Evolutionary conservation across 306 rosid species (phyloP).

Genomic region (Casuarina cunninghamiana): DNA sequence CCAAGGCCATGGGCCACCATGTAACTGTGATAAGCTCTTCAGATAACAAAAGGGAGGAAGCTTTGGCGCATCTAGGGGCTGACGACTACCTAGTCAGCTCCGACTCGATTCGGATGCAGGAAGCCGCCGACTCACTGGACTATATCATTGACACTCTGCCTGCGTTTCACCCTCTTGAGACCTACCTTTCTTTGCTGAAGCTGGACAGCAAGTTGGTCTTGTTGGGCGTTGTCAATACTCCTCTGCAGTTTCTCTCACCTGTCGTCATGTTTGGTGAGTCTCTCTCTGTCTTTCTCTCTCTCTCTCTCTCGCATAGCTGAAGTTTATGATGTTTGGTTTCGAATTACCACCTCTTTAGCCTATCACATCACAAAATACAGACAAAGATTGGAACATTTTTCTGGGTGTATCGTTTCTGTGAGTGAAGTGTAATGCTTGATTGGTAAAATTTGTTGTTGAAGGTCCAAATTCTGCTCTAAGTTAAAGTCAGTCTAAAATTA

Average conservation of each 20-base stretch:
- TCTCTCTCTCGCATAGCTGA: no score
- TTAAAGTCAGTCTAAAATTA: not conserved
- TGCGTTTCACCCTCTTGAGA: slow-evolving; percentile 82
- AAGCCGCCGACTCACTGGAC: slow-evolving; percentile 67
- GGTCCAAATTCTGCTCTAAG: no score
- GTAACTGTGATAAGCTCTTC: slow-evolving; percentile 91
- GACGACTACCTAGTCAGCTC: slow-evolving; percentile 76
- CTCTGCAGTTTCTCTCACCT: slow-evolving; percentile 70
- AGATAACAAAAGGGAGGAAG: slow-evolving; percentile 72
- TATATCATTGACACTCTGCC: slow-evolving; percentile 87
- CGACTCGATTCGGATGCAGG: slow-evolving; percentile 54
- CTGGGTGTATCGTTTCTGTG: no score
- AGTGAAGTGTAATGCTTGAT: not conserved
- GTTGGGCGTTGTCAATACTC: slow-evolving; percentile 84
- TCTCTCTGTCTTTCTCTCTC: no score
- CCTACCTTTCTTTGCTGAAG: slow-evolving; percentile 73
- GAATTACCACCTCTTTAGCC: no score
- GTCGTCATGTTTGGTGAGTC: slow-evolving; percentile 72
- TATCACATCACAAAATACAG: no score
- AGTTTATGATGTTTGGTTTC: no score
- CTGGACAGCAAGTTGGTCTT: slow-evolving; percentile 75
- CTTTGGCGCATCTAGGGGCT: slow-evolving; percentile 74
- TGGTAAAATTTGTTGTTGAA: no score
- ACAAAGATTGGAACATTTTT: not conserved
- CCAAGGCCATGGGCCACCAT: slow-evolving; percentile 84